Base-by-base conservation (phyloP, 78 protist species). In the Dictyostelium firmibasis region DNA sequence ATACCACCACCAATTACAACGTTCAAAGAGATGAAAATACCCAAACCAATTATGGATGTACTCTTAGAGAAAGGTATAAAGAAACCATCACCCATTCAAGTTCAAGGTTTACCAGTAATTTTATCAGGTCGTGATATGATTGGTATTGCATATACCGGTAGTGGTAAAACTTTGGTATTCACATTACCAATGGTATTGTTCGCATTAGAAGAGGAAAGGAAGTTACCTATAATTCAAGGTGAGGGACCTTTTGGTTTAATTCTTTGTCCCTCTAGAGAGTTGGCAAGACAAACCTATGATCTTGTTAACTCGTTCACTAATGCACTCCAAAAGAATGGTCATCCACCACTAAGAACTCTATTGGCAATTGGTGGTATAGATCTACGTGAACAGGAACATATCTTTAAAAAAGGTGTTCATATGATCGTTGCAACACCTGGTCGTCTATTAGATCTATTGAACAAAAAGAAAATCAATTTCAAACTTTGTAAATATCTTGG, bases 61-160 rank as follows among this genome's bases (percentile, higher is more conserved):
- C 83, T 99, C 10, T 2, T 27, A n/a, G 25, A 31, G 36, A 89
- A 85, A 23, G 98, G 98, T 60, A 98, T 99, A 41, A 50, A 38
- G 33, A 75, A 82, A 62, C 99, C 99, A 10, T 98, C 99, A 1
- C 99, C 99, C 25, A 98, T 99, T 92, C 99, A 99, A 94, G 95
- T 98, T 16, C 99, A 99, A 70, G 98, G 98, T 3, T 0, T 97
- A 36, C 98, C 98, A 0, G 92, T 75, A 27, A 72, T 86, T 43
- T 84, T 98, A 36, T 31, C 96, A 1, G 99, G 99, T 11, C 91
- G 99, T 6, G 99, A 98, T 82, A 95, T 98, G 98, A 98, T 99
- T 72, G 99, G 99, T 64, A 98, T 99, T 14, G 99, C 99, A 0
- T 98, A 94, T 97, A 99, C 99, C 0, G 99, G 99, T 14, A 91